phyloP scores from a whole-genome alignment of 2,329 filamentous ascomycete genomes.

The Dothiorella sarmentorum region DNA sequence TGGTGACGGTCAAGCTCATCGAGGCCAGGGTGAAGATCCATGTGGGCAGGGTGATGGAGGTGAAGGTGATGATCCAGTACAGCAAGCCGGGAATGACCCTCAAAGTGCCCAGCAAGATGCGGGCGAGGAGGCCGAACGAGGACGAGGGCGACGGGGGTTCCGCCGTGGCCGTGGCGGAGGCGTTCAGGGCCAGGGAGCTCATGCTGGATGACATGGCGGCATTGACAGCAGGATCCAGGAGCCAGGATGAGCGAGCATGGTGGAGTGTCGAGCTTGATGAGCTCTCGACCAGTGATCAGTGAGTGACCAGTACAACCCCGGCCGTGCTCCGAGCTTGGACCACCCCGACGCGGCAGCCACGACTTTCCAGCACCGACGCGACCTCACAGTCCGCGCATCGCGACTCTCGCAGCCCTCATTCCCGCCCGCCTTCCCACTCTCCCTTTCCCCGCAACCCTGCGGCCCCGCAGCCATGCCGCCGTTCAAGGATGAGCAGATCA shows the following conservation, averaged over 20 bases:
- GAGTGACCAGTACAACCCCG: no score
- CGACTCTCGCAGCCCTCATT: not conserved
- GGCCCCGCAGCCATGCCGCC: conserved; percentile 35
- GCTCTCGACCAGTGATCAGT: not conserved
- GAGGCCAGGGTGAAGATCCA: conserved; percentile 87
- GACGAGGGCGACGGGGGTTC: conserved; percentile 23
- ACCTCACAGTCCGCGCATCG: conserved; percentile 9
- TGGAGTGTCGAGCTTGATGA: conserved; percentile 9
- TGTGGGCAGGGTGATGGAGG: conserved; percentile 84
- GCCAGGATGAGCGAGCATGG: no score
- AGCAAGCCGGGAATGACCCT: conserved; percentile 56
- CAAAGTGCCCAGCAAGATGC: conserved; percentile 48
- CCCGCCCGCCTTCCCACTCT: not conserved
- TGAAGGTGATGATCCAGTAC: conserved; percentile 80
- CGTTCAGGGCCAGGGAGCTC: not conserved
- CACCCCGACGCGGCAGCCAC: not conserved
- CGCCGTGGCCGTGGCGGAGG: not conserved
- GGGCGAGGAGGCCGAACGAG: conserved; percentile 45
- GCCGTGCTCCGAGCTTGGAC: no score
- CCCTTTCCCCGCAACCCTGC: not conserved
- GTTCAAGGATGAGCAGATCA: conserved; percentile 46
- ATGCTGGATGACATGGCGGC: conserved; percentile 1
- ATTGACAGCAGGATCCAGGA: not conserved
- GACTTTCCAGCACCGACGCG: conserved; percentile 16
- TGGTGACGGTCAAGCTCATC: conserved; percentile 91